Evolutionary conservation across 352 stramenopile genomes (phyloP), one percentile per base, ranked within the genome.

Genomic region (Phytophthora megakarya): DNA sequence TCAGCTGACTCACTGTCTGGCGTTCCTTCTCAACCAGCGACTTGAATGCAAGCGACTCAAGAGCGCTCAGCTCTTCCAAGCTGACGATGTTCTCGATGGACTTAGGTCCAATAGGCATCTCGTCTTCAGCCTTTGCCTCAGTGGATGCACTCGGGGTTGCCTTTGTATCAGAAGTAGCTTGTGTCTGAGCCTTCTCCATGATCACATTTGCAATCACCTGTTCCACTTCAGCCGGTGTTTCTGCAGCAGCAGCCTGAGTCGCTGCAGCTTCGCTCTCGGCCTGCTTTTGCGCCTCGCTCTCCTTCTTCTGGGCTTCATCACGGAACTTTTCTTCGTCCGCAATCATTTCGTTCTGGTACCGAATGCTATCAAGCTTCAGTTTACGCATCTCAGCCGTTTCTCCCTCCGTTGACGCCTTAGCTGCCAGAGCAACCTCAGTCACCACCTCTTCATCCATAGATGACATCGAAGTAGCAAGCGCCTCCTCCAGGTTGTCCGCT

Each of bases 271-370:
- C 80, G 16, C 65, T 79, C 55, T 96, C 86, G n/a, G 78, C 81
- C 55, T 91, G 87, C 61, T 92, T 90, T 42, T 87, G 78, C 6
- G 72, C 75, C 60, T 96, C 86, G 11, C 70, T 80, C 33, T 92
- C 86, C 69, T 90, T 91, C 72, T 90, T 92, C 68, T 90, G 84
- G 5, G 67, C 84, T 42, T 96, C 77, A 53, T 93, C 73, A 35
- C 89, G 92, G 76, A 97, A 95, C 73, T 97, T 95, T 63, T 90
- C 95, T 82, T 93, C 84, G 54, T 93, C 84, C 51, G 86, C 88
- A 69, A 97, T 96, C 82, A 97, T 93, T 69, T 98, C 92, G 80
- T 99, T 98, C 80, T 99, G 95, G 76, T 98, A 95, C 13, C 94
- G 84, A 51, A 99, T 89, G 59, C 95, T 96, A 62, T 98, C 86